Conservation (phyloP, 2,329 filamentous ascomycete genomes). For the Aureobasidium pullulans region DNA sequence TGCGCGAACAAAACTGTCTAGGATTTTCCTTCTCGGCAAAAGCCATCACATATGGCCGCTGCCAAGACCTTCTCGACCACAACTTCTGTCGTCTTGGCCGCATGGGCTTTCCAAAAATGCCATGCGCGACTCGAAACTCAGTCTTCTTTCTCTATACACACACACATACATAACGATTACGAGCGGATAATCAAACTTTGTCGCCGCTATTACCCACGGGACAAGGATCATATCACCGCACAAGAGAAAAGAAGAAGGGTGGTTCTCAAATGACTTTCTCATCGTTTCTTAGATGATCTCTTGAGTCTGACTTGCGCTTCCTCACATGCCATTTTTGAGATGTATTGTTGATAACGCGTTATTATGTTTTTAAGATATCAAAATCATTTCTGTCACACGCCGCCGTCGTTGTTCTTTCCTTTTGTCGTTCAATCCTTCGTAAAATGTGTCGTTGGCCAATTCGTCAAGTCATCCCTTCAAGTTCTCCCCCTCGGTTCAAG, state of each 20-base stretch:
- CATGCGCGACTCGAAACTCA: background rate
- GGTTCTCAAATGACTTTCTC: background rate
- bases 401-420: no score
- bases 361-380: no score
- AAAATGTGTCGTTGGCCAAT: background rate
- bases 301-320: background rate
- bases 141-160: background rate
- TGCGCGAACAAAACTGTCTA: background rate
- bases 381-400: no score
- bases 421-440: background rate
- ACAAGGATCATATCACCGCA: slow-evolving; percentile 7
- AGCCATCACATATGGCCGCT: background rate
- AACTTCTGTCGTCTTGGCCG: background rate
- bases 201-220: background rate
- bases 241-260: slow-evolving; percentile 2
- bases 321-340: background rate
- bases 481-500: background rate
- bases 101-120: background rate
- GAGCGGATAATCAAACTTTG: slow-evolving; percentile 9
- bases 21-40: background rate
- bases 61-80: background rate
- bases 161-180: background rate
- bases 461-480: background rate
- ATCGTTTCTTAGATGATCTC: background rate
- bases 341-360: background rate